Percentiles rank a stretch among this genome's conserved stretches.
Conservation (phyloP, 257 asterid species). For the Jaltomata sinuosa region DNA sequence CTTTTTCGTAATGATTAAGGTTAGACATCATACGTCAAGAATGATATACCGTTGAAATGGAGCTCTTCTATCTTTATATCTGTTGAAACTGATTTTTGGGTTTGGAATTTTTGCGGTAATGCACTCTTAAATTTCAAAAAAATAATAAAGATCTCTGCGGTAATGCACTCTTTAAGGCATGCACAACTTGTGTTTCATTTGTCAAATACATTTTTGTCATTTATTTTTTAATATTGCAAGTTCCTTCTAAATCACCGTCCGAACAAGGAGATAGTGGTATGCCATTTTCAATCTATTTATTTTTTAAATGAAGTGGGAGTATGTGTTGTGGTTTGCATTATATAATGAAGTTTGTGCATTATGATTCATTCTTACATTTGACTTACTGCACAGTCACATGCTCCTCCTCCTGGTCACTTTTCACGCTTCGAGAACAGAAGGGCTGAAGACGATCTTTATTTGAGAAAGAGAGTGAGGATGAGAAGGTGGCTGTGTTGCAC, state of each 20-base stretch:
- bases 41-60: not conserved
- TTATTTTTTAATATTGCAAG: not conserved
- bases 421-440: not conserved
- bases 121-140: not conserved
- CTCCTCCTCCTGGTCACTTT: slow-evolving; percentile 11
- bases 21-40: not conserved
- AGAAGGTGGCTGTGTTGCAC: slow-evolving; percentile 19
- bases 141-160: not conserved
- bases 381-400: slow-evolving; percentile 7
- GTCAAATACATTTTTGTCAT: not conserved
- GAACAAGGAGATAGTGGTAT: not conserved
- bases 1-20: not conserved
- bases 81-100: not conserved
- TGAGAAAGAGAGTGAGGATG: slow-evolving; percentile 12
- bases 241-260: not conserved
- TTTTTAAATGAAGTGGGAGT: not conserved
- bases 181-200: not conserved
- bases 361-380: slow-evolving; percentile 1
- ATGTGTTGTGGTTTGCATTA: not conserved
- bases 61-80: not conserved
- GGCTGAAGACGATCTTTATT: slow-evolving; percentile 1
- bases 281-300: not conserved
- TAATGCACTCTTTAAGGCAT: not conserved
- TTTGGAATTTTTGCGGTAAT: not conserved
- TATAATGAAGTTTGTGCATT: not conserved